Evolutionary conservation across 208 protist genomes (phyloP), one percentile per base, ranked within the genome.

Genomic region (Wallacemonas sp.): DNA sequence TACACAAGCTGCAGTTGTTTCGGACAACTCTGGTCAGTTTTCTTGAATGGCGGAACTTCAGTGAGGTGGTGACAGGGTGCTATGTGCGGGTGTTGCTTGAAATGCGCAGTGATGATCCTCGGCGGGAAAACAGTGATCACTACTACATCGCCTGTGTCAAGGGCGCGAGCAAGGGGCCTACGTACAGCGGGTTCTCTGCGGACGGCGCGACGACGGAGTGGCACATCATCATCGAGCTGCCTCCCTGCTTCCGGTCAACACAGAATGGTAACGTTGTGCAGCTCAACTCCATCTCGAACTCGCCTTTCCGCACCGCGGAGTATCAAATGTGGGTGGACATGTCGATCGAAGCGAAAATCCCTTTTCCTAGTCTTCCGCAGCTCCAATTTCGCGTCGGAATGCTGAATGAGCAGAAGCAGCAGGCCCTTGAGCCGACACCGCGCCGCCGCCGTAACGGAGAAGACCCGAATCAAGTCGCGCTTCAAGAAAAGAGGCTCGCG

Each of bases 251-350:
- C 65, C 76, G 87, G 21, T 80, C 86, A 1, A 92, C 86, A 19
- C 81, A 81, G 55, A 95, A 95, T 62, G 86, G 84, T 34, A 94
- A 93, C 65, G 76, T 94, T 0, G 86, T 97, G 62, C 92, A 97
- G 75, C 73, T 97, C 24, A 97, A 95, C 66, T 95, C 88, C 44
- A 93, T 97, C 55, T 94, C 86, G 4, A 97, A 97, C 78, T 91
- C 84, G 2, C 86, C 84, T 0, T 97, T 97, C 56, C 74, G 80
- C 1, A 72, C 74, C 53, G 75, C 72, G 3, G 92, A 97, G 84
- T 97, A 97, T 66, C 77, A 94, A 56, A 72, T 80, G 49, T 97
- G 92, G 90, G 69, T 90, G 24, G 72, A 89, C 38, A 88, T 90
- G 79, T 82, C 67, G 1, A 67, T 59, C 4, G 76, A 91, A 31